Conservation (phyloP, 805 yeast genomes). For the Kodamaea kaohsiungensis region DNA sequence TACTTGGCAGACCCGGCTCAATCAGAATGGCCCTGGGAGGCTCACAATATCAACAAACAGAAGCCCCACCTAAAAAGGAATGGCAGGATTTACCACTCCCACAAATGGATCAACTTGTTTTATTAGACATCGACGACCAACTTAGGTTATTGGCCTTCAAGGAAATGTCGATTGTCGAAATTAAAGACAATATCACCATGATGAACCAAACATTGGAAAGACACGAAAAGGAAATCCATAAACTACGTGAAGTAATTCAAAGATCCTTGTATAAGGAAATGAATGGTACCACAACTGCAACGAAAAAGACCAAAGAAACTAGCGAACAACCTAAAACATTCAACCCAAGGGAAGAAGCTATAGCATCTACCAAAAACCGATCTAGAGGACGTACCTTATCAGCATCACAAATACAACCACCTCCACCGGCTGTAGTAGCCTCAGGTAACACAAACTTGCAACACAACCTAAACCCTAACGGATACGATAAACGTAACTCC, state of each 20-base stretch:
- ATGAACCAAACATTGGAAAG: conserved; percentile 40
- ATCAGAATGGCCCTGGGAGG: not conserved
- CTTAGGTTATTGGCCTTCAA: conserved; percentile 63
- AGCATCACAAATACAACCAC: conserved; percentile 6
- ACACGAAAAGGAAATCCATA: conserved; percentile 51
- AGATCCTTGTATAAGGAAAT: conserved; percentile 46
- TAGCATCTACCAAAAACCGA: conserved; percentile 31
- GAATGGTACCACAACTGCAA: conserved; percentile 10
- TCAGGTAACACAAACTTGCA: conserved; percentile 1
- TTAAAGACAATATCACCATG: conserved; percentile 55
- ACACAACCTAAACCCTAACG: conserved; percentile 3
- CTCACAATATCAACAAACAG: not conserved
- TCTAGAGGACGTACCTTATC: conserved; percentile 15
- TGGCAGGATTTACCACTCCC: conserved; percentile 32
- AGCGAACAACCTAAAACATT: not conserved
- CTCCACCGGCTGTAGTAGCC: conserved; percentile 6
- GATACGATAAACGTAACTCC: conserved; percentile 15
- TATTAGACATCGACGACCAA: conserved; percentile 50
- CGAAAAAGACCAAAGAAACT: not conserved
- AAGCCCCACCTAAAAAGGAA: not conserved
- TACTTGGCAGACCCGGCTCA: not conserved
- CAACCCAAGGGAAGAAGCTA: conserved; percentile 29
- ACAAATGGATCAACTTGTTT: conserved; percentile 26
- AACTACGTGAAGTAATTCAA: conserved; percentile 50
- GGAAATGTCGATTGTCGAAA: conserved; percentile 66